Conservation (phyloP, 2,329 filamentous ascomycete species). For the Exophiala aquamarina region DNA sequence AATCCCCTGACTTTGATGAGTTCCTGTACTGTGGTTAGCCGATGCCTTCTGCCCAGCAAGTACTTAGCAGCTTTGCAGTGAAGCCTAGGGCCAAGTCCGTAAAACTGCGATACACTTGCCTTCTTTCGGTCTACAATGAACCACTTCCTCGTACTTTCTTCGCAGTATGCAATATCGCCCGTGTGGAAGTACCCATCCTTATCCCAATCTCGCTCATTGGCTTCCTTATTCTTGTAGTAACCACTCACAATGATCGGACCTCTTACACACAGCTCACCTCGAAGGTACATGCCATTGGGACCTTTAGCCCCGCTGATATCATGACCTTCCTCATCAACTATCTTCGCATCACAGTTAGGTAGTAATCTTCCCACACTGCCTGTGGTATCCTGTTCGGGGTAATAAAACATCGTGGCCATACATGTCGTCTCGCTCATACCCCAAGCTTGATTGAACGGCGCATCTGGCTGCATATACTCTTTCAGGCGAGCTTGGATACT, state of each 20-base stretch:
- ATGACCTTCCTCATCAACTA: constrained; percentile 57
- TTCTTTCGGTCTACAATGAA: constrained; percentile 42
- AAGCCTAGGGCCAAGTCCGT: too few relatives aligned
- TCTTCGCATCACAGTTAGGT: constrained; percentile 34
- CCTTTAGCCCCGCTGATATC: constrained; percentile 45
- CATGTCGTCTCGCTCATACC: constrained; percentile 56
- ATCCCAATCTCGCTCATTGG: constrained; percentile 37
- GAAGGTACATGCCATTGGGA: constrained; percentile 41
- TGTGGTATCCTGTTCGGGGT: constrained; percentile 44
- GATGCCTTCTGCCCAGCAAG: not conserved
- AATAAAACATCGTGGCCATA: constrained; percentile 28
- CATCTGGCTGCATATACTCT: constrained; percentile 39
- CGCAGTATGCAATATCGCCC: constrained; percentile 62
- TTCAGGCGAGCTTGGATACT: constrained; percentile 41
- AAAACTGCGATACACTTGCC: constrained; percentile 21
- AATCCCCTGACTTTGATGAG: constrained; percentile 33
- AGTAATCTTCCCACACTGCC: constrained; percentile 50
- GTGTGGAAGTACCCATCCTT: constrained; percentile 56
- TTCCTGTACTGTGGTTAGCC: constrained; percentile 6
- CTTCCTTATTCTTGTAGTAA: constrained; percentile 39
- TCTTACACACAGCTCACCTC: constrained; percentile 48
- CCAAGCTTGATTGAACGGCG: constrained; percentile 50
- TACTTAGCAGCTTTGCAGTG: too few relatives aligned
- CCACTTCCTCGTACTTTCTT: constrained; percentile 66
- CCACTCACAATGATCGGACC: constrained; percentile 36